phyloP scores from a whole-genome alignment of 2,329 filamentous ascomycete genomes.

The Meredithiella fracta region DNA sequence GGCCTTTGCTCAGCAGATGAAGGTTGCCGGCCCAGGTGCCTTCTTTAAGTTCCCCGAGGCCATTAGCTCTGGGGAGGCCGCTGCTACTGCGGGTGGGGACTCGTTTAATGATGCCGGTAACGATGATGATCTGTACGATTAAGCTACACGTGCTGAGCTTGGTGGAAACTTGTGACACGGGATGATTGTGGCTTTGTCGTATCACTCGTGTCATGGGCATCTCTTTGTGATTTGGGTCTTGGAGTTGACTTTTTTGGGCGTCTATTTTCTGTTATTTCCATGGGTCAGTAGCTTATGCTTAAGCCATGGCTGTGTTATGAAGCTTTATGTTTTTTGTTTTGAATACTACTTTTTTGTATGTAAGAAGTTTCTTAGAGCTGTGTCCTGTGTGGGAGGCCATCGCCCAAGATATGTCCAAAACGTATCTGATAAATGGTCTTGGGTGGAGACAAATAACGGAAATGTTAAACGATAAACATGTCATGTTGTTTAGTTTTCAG shows the following conservation, averaged over 20 bases:
- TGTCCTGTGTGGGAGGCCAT: constrained; percentile 16
- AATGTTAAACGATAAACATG: no score
- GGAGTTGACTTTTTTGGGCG: constrained; percentile 7
- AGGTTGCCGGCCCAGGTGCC: constrained; percentile 85
- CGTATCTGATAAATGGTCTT: background rate
- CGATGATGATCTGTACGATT: constrained; percentile 88
- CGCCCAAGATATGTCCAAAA: background rate
- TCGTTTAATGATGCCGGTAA: constrained; percentile 74
- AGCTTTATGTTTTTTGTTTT: constrained; percentile 3
- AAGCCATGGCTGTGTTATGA: constrained; percentile 3
- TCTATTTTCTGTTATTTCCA: constrained; percentile 5
- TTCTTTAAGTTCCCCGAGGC: constrained; percentile 94
- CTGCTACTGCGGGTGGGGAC: constrained; percentile 32
- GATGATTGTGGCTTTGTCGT: no score
- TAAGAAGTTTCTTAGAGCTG: background rate
- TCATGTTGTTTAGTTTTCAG: no score
- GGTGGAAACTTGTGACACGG: no score
- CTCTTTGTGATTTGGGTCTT: constrained; percentile 11
- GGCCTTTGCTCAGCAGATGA: constrained; percentile 97
- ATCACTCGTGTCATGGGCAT: background rate
- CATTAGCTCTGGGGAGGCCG: constrained; percentile 36
- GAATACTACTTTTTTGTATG: constrained; percentile 6
- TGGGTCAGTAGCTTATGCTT: constrained; percentile 1
- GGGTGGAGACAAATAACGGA: no score
- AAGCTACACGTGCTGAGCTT: background rate